Percentiles rank a stretch among this genome's conserved stretches.
Conservation (phyloP, 257 asterid genomes). For the Craterostigma plantagineum region DNA sequence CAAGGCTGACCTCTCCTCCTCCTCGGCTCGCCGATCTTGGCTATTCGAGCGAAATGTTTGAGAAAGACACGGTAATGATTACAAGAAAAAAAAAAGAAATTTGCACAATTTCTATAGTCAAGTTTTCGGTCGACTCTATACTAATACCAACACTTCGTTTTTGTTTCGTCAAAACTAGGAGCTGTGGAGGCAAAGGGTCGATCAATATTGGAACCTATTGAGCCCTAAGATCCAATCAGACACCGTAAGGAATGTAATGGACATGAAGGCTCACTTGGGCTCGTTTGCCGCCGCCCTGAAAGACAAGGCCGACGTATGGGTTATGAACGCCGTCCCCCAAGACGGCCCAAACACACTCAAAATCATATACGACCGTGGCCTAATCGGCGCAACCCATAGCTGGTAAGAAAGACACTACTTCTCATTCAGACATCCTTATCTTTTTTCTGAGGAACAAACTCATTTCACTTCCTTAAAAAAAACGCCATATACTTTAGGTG, state of each 20-base stretch:
- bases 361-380: slow-evolving; percentile 64
- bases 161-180: slow-evolving; percentile 16
- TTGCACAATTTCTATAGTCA: neutral
- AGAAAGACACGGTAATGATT: slow-evolving; percentile 45
- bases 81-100: neutral
- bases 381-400: slow-evolving; percentile 60
- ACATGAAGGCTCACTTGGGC: slow-evolving; percentile 79
- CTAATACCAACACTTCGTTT: no score
- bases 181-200: slow-evolving; percentile 63
- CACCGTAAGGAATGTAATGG: slow-evolving; percentile 62
- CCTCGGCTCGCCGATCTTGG: slow-evolving; percentile 86
- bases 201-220: slow-evolving; percentile 44
- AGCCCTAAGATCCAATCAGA: slow-evolving; percentile 44
- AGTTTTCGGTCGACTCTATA: no score
- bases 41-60: slow-evolving; percentile 56
- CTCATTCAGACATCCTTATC: no score
- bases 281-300: slow-evolving; percentile 76
- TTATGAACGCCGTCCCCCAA: slow-evolving; percentile 74
- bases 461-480: no score
- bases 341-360: slow-evolving; percentile 79
- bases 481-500: no score
- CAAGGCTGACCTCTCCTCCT: slow-evolving; percentile 55
- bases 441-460: no score
- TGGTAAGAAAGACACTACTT: no score
- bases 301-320: slow-evolving; percentile 77